Conservation (phyloP, 805 yeast genomes). For the Yarrowia sp. region DNA sequence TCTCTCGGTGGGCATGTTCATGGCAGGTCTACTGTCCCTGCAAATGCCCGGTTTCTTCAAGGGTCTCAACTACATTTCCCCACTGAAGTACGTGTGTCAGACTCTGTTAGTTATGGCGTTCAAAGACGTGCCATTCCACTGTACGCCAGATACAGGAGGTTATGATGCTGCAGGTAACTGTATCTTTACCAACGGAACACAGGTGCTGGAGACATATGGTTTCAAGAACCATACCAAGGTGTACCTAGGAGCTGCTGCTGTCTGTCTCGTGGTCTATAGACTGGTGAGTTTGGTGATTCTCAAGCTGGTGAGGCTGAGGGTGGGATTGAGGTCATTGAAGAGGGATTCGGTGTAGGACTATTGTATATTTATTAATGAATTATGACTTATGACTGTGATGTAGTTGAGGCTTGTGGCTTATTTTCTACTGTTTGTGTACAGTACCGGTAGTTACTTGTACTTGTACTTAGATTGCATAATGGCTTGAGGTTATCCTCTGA, state of each 20-base stretch:
- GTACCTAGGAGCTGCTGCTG: slow-evolving; percentile 45
- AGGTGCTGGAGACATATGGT: slow-evolving; percentile 62
- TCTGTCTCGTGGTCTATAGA: slow-evolving; percentile 46
- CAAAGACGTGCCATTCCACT: slow-evolving; percentile 40
- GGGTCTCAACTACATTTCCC: slow-evolving; percentile 79
- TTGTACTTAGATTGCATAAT: too few relatives aligned
- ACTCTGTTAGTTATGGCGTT: slow-evolving; percentile 8
- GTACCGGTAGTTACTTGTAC: too few relatives aligned
- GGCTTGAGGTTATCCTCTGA: too few relatives aligned
- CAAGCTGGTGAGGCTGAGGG: slow-evolving; percentile 44
- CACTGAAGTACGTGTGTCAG: slow-evolving; percentile 65
- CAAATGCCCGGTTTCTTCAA: slow-evolving; percentile 72
- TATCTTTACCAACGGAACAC: slow-evolving; percentile 59
- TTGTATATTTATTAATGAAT: neutral
- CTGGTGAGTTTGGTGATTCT: slow-evolving; percentile 44
- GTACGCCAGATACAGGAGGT: slow-evolving; percentile 39
- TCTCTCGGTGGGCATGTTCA: slow-evolving; percentile 73
- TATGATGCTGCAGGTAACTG: slow-evolving; percentile 53
- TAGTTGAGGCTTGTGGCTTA: too few relatives aligned
- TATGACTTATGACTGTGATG: neutral
- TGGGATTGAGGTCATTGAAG: slow-evolving; percentile 40
- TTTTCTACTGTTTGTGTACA: too few relatives aligned
- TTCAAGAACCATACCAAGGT: slow-evolving; percentile 47
- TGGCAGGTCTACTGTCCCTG: slow-evolving; percentile 86
- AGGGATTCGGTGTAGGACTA: neutral